Base-by-base conservation (phyloP, 2,329 filamentous ascomycete genomes). In the Fusarium azukiicola region DNA sequence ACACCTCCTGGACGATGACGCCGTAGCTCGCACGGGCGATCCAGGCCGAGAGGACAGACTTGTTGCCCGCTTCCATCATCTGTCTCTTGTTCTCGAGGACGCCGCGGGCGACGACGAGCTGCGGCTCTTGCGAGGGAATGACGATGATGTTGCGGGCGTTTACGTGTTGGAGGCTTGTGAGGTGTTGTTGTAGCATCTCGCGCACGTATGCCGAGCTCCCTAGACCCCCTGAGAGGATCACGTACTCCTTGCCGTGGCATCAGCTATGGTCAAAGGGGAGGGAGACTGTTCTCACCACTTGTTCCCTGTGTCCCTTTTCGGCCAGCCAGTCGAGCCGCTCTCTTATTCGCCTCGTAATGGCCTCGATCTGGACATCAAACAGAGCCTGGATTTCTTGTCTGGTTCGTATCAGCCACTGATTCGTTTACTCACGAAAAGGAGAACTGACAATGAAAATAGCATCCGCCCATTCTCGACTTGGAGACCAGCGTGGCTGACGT, bases 171-270 rank as follows among this genome's bases (percentile, higher is more conserved):
- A 84, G 82, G 8, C 68, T 81, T 38, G 74, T 71, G 54, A 90
- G 85, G 4, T 85, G 81, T n/a, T 87, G 81, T 63, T 90, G 85
- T 5, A 91, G 84, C 21, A 84, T 82, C 32, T 89, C 84, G n/a
- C 89, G 87, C 8, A 90, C 88, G 74, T 91, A 90, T 68, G 85
- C 86, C 0, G 89, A 90, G 73, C 88, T 90, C 10, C 89, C 89
- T 3, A 91, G 82, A 0, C 89, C 89, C 1, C 89, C 89, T 0
- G 89, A 90, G 3, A 91, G 82, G 19, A 90, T 87, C 76, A 90
- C 83, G 69, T 87, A 88, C 72, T 84, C 85, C 88, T 89, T 52
- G 5, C 40, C 17, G 19, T 19, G 32, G 12, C 50, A 19, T 79
- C 21, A 79, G 32, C 10, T 21, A 46, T 19, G 16, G 8, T 13